Base-by-base conservation (phyloP, 768 basidiomycete species). In the Amanita pallidorosea region DNA sequence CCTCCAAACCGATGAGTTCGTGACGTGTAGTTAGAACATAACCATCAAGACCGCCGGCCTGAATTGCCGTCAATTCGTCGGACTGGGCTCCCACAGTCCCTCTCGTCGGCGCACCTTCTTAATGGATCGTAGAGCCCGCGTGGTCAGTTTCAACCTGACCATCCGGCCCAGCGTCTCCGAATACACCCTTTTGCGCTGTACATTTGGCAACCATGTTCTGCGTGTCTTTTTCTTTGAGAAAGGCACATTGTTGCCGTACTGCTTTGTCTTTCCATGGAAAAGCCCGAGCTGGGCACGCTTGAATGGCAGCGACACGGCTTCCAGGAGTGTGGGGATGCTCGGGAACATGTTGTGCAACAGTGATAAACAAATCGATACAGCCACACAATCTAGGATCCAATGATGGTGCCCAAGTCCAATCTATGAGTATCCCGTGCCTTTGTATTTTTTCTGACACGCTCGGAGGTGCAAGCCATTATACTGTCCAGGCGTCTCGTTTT, bases 181-280 rank as follows among this genome's bases (percentile, higher is more conserved):
- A 55, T 69, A 75, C 41, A 92, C 58, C 1, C 81, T 77, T 65
- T 92, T 91, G 46, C 70, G 69, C 57, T 92, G 89, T 20, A 91
- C 75, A 65, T 94, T 94, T 33, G 91, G 91, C 9, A 90, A 71
- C 91, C 91, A 94, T 40, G 84, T 77, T 36, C 91, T 74, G 45
- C 86, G 82, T 22, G 92, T 92, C 70, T 92, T 93, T 63, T 85
- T 77, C 62, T 84, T 83, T 20, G 90, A 92, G 65, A 89, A 85
- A 0, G 91, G 89, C 44, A 93, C 88, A 61, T 84, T 92, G 72
- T 93, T 92, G 22, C 91, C 91, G 56, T 80, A 80, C 59, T 81
- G 83, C 58, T 82, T 88, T 49, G 70, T 78, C 62, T 82, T 85
- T 13, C 89, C 89, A 49, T 90, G 87, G 61, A 86, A 92, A 2